Evolutionary conservation across 1,284 basidiomycete species (phyloP), one percentile per base, ranked within the genome.

Genomic region (Rhizoctonia solani): DNA sequence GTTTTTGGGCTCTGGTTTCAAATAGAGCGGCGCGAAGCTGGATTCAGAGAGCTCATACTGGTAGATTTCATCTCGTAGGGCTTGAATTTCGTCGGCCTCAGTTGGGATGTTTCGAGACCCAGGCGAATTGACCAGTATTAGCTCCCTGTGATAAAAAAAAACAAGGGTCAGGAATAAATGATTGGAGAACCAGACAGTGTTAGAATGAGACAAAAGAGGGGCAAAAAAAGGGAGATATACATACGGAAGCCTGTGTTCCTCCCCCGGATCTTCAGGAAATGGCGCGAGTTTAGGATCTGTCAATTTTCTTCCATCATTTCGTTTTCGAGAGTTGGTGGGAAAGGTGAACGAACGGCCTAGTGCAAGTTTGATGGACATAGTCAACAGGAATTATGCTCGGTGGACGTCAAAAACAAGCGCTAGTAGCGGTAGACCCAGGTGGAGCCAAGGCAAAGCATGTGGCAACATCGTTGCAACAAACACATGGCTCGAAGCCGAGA

Each of bases 291-390:
- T 52, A 37, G 25, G 19, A 11, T 61, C 58, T 8, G 5, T 30
- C 4, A 34, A n/a, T 9, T n/a, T n/a, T n/a, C n/a, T n/a, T n/a
- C n/a, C n/a, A n/a, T n/a, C n/a, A n/a, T n/a, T n/a, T n/a, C n/a
- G n/a, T n/a, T n/a, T n/a, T n/a, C n/a, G n/a, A n/a, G n/a, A n/a
- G n/a, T n/a, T 46, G 16, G 23, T 37, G 9, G 58, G 58, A 50
- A 61, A 61, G 46, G 58, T 61, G 27, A 61, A 46, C 14, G 58
- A 61, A 19, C 58, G 27, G 23, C 47, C 58, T 30, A 61, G 32
- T 14, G 19, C 58, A 14, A 44, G 58, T 16, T 47, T 44, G 47
- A 61, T 61, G 23, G 58, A 61, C 58, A 61, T 61, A 23, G 9
- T 32, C 39, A 29, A 9, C 19, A 30, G 41, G 41, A 8, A 46